Evolutionary conservation across 2,329 filamentous ascomycete genomes (phyloP).

Genomic region (Fusarium guadeloupense): DNA sequence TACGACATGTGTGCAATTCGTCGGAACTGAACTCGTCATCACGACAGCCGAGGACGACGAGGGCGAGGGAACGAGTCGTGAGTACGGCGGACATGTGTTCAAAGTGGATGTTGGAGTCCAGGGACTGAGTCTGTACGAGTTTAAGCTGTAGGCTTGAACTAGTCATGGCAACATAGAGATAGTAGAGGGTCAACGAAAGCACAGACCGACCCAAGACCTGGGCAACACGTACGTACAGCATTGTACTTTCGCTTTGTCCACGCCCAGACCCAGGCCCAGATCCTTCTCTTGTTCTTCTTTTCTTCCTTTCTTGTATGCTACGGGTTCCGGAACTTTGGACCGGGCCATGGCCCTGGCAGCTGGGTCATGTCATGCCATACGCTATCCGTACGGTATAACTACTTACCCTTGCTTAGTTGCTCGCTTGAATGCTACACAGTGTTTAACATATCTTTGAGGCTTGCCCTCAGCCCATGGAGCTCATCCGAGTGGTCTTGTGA

Average conservation of each 20-base stretch:
- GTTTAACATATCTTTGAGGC: constrained; percentile 2
- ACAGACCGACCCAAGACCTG: constrained; percentile 28
- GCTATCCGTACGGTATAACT: not conserved
- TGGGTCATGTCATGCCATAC: constrained; percentile 17
- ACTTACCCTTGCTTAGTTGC: constrained; percentile 11
- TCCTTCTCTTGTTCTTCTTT: constrained; percentile 6
- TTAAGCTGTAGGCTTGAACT: constrained; percentile 57
- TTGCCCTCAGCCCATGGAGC: constrained; percentile 22
- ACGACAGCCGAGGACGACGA: constrained; percentile 78
- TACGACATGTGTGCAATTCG: constrained; percentile 83
- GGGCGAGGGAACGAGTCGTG: constrained; percentile 68
- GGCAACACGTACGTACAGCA: too few species aligned
- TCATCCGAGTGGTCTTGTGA: constrained; percentile 13
- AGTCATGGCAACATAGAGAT: not conserved
- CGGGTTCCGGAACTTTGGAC: constrained; percentile 3
- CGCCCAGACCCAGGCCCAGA: not conserved
- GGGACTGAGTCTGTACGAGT: constrained; percentile 71
- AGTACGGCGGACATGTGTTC: constrained; percentile 77
- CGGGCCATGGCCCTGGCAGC: constrained; percentile 23
- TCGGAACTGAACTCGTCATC: constrained; percentile 78
- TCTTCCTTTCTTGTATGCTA: constrained; percentile 6
- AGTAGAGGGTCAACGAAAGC: not conserved
- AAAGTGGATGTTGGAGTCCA: constrained; percentile 78
- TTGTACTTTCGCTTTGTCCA: too few species aligned
- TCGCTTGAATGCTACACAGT: constrained; percentile 27